These are phyloP conservation scores for Naematelia aurantialba DNA, from an alignment of 768 basidiomycete species.

Conservation along the genomic window DNA sequence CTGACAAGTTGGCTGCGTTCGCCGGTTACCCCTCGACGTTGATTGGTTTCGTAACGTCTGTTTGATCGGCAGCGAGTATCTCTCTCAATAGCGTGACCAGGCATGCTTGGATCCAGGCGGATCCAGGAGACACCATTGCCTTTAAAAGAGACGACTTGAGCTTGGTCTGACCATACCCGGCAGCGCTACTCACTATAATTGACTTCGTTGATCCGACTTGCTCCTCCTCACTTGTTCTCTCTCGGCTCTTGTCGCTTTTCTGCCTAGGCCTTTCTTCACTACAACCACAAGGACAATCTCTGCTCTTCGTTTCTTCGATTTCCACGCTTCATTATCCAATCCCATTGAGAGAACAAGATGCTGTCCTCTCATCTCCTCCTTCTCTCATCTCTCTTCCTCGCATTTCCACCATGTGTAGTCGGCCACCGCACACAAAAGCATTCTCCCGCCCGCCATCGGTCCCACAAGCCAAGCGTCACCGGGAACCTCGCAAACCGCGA, in stretches of 20 bases:
- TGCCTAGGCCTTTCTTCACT: neutral
- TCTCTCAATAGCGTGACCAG: neutral
- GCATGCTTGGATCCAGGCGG: neutral
- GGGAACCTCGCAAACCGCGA: neutral
- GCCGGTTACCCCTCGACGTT: neutral
- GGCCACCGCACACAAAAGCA: neutral
- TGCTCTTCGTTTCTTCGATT: neutral
- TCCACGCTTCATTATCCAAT: neutral
- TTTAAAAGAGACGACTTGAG: neutral
- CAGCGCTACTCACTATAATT: neutral
- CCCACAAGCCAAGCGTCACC: no score
- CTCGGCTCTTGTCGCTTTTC: neutral
- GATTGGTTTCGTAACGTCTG: neutral
- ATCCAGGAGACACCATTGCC: neutral
- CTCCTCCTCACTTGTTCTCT: neutral
- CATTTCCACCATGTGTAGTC: neutral
- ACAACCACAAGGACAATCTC: neutral
- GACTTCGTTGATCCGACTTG: no score
- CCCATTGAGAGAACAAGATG: neutral
- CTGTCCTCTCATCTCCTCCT: neutral
- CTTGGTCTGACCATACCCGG: neutral
- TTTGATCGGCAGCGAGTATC: neutral
- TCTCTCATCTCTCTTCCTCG: neutral
- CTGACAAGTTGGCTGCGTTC: neutral
- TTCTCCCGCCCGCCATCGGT: conserved; percentile 1